Evolutionary conservation across 2,329 filamentous ascomycete genomes (phyloP), one percentile per base, ranked within the genome.

Genomic region (Pleurostoma richardsiae): DNA sequence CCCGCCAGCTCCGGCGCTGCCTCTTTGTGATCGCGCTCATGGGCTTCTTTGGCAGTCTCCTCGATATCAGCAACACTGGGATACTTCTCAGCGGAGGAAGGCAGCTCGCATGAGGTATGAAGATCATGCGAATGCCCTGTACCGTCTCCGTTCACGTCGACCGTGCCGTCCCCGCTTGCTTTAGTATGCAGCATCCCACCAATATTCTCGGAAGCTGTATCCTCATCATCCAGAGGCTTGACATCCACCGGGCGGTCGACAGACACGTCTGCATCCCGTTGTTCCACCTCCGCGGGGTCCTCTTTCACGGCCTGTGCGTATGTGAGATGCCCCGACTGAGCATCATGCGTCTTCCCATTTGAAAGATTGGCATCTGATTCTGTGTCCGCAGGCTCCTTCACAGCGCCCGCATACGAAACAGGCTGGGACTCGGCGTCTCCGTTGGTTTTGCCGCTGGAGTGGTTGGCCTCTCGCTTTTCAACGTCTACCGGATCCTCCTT

Each of bases 1-100:
- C 85, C 71, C 42, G 68, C 69, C 7, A 56, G 50, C 29, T 54
- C 49, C 10, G 40, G 26, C 4, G 50, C 50, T 36, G 39, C 39
- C 10, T 45, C 48, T 31, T 42, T 43, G 30, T 50, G 48, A 33
- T 48, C 36, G 31, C 40, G 41, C 43, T 46, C 46, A 6, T 45
- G 43, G 26, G 30, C 42, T 10, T 42, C 42, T n/a, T 49, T 45
- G 26, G 39, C 31, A 19, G 43, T 39, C n/a, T 42, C 41, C 10
- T 30, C 40, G n/a, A 51, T 47, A 10, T 51, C 47, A 10, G 49
- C 49, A 19, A 49, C 49, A 3, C 44, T 40, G n/a, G 49, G 49
- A 26, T 46, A 49, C 10, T 43, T 41, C 39, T 49, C 46, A 30
- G 46, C 49, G 19, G 40, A 44, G 29, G 30, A 30, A 39, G 45